Base-by-base conservation (phyloP, 768 basidiomycete genomes). In the Suillus cothurnatus region DNA sequence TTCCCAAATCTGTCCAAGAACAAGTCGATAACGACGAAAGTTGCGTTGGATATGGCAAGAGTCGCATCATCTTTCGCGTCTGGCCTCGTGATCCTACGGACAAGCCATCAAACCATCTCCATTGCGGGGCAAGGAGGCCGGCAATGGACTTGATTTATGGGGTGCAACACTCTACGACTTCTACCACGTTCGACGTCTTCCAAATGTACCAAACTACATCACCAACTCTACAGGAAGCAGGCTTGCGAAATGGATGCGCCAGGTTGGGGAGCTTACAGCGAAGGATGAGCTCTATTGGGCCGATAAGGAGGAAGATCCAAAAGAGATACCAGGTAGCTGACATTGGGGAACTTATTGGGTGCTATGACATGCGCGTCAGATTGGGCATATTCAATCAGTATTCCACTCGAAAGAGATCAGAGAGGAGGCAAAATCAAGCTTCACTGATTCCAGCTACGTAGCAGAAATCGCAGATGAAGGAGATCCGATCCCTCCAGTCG, bases 101-200 rank as follows among this genome's bases (percentile, higher is more conserved):
- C 58, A 62, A 12, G 6, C 1, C 4, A 32, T 77, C 17, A 1
- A 26, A 2, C 50, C 45, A 2, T 38, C 4, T 11, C 23, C 38
- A 5, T 5, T 19, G 15, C 26, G 38, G 4, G 76, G 75, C 0
- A 77, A 61, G 49, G 7, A 64, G 6, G 69, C 71, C 2, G 70
- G 68, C 0, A 73, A 73, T 14, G 70, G 69, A 0, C 68, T 67
- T 45, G 55, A 65, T 9, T 23, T 68, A 23, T 77, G 76, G 76
- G 75, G 67, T 4, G 74, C 67, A 0, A 76, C 75, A 9, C 60
- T 77, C 14, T 72, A 68, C 39, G 76, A 78, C 41, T 61, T 77
- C 41, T 77, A 50, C 41, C 0, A 26, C 6, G 70, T 75, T 26
- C 3, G 28, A 61, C 38, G 45, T 36, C n/a, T 74, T 23, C 6